These are phyloP conservation scores for Lophiostoma macrostomum DNA, from an alignment of 495 filamentous ascomycete species.

Conservation along the genomic window DNA sequence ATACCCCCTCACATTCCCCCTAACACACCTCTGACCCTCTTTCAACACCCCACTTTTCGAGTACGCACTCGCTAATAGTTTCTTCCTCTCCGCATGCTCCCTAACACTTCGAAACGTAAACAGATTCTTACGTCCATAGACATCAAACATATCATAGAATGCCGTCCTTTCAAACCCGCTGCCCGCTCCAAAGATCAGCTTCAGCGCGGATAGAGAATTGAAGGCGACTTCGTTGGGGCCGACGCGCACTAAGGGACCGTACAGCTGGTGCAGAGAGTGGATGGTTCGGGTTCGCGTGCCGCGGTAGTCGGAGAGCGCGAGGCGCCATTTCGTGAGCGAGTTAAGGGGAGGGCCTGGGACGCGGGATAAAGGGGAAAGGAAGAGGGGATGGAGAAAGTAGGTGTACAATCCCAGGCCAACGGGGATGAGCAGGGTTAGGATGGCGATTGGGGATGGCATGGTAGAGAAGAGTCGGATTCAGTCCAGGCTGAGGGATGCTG, in stretches of 20 bases:
- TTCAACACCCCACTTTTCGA: conserved; percentile 42
- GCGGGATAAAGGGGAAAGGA: too few relatives aligned
- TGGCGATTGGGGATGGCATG: too few relatives aligned
- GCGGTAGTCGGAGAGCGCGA: conserved; percentile 39
- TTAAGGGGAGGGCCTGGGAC: too few relatives aligned
- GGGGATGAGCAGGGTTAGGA: too few relatives aligned
- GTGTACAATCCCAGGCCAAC: too few relatives aligned
- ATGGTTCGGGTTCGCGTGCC: conserved; percentile 39
- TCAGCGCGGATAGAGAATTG: conserved; percentile 17
- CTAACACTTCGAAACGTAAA: conserved; percentile 39
- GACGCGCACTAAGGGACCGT: conserved; percentile 45
- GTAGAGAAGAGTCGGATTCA: too few relatives aligned
- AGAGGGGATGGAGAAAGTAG: too few relatives aligned
- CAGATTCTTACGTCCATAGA: conserved; percentile 41
- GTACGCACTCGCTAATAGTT: conserved; percentile 43
- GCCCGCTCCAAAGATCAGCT: conserved; percentile 46
- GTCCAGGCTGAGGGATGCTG: too few relatives aligned
- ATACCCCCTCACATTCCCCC: not conserved
- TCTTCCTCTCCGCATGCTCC: conserved; percentile 44
- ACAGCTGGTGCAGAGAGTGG: conserved; percentile 38
- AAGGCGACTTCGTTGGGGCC: conserved; percentile 46
- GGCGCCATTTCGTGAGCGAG: conserved; percentile 34
- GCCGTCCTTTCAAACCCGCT: conserved; percentile 40
- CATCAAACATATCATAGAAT: conserved; percentile 48
- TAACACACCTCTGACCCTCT: conserved; percentile 38